phyloP scores from a whole-genome alignment of 352 stramenopile genomes.

The Phytopythium helicoides region DNA sequence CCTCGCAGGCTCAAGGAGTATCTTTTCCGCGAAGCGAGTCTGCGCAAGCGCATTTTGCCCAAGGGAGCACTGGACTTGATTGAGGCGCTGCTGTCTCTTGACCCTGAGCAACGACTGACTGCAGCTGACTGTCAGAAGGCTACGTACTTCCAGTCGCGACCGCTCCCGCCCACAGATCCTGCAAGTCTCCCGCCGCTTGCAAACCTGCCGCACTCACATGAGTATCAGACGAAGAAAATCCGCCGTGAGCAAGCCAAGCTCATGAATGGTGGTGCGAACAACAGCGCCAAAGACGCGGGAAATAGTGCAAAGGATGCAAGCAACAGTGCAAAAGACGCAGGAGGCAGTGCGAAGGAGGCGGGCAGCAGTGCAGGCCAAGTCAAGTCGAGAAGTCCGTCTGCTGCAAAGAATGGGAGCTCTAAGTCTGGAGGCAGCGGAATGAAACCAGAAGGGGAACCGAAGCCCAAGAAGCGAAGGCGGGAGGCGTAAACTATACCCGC shows the following conservation, averaged over 20 bases:
- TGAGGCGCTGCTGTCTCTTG: conserved; percentile 92
- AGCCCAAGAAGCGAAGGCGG: conserved; percentile 3
- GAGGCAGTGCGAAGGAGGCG: conserved; percentile 15
- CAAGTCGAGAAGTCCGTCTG: conserved; percentile 10
- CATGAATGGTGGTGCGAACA: conserved; percentile 42
- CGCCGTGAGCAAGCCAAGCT: conserved; percentile 81
- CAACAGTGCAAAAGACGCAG: conserved; percentile 10
- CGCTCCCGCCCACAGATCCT: conserved; percentile 60
- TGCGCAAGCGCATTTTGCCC: conserved; percentile 74
- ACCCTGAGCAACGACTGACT: conserved; percentile 93
- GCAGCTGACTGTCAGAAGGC: conserved; percentile 91
- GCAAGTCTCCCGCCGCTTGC: conserved; percentile 61
- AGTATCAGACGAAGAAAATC: conserved; percentile 91
- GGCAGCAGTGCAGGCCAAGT: conserved; percentile 10
- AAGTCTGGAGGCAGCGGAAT: neutral
- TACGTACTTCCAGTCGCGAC: conserved; percentile 90
- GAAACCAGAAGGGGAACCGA: conserved; percentile 2
- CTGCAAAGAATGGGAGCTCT: conserved; percentile 11
- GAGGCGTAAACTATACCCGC: neutral
- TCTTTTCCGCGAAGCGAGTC: conserved; percentile 67
- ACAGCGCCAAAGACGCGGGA: conserved; percentile 19
- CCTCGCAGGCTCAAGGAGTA: conserved; percentile 64
- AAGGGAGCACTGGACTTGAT: conserved; percentile 92
- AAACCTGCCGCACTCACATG: conserved; percentile 79
- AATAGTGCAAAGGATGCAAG: conserved; percentile 23